Percentiles rank a stretch among this genome's conserved stretches.
Conservation (phyloP, 192 early-diverging fungal species). For the Linnemannia elongata region DNA sequence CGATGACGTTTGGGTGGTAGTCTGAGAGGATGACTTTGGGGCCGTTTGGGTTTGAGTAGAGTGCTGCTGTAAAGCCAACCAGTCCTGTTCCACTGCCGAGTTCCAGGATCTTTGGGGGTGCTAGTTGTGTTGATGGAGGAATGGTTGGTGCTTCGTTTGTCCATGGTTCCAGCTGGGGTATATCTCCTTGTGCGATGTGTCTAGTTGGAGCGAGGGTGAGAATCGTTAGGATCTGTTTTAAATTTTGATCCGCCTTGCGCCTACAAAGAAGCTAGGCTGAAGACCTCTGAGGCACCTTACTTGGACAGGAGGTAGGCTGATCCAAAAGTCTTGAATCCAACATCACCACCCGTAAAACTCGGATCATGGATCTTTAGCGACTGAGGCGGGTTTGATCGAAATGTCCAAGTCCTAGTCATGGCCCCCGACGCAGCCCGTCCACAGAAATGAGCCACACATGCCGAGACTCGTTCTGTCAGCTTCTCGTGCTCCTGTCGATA, state of each 20-base stretch:
- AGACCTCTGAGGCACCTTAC: slow-evolving; percentile 36
- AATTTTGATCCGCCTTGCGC: no score
- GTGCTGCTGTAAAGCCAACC: slow-evolving; percentile 60
- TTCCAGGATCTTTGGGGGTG: slow-evolving; percentile 58
- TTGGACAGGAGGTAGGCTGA: slow-evolving; percentile 66
- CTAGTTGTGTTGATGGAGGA: not conserved
- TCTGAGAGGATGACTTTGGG: slow-evolving; percentile 61
- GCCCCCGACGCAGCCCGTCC: slow-evolving; percentile 52
- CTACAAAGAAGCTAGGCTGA: no score
- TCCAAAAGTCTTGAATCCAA: slow-evolving; percentile 72
- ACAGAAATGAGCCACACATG: slow-evolving; percentile 49
- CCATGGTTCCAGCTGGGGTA: slow-evolving; percentile 53
- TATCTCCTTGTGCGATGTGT: slow-evolving; percentile 57
- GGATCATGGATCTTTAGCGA: slow-evolving; percentile 64
- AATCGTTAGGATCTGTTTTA: not conserved
- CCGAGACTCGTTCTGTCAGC: slow-evolving; percentile 42
- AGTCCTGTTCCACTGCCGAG: slow-evolving; percentile 70
- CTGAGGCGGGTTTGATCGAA: slow-evolving; percentile 29
- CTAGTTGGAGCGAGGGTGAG: slow-evolving; percentile 1
- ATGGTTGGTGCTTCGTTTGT: not conserved
- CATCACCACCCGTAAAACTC: slow-evolving; percentile 63
- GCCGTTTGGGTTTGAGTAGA: slow-evolving; percentile 50
- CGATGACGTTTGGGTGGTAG: slow-evolving; percentile 66
- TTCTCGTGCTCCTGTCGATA: slow-evolving; percentile 30
- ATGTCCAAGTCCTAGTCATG: slow-evolving; percentile 53